These are phyloP conservation scores for Exserohilum turcica DNA, from an alignment of 2,329 filamentous ascomycete species.

Conservation along the genomic window DNA sequence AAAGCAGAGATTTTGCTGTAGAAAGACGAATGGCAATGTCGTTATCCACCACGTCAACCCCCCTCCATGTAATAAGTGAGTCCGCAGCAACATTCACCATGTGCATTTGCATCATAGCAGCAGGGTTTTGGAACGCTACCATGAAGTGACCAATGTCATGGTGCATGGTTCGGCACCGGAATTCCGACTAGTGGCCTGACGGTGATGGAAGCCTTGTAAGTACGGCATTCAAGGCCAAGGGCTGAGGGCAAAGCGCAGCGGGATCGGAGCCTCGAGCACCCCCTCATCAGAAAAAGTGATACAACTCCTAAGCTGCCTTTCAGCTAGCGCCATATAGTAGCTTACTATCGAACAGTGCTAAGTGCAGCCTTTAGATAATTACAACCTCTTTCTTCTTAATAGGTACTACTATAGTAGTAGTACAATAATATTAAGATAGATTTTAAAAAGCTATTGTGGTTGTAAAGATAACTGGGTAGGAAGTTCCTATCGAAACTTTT, in stretches of 20 bases:
- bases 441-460: no score
- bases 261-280: conserved; percentile 1
- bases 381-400: no score
- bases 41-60: neutral
- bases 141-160: conserved; percentile 1
- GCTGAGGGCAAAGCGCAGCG: neutral
- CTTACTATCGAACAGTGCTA: no score
- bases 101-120: conserved; percentile 4
- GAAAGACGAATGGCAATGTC: neutral
- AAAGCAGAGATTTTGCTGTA: neutral
- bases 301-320: no score
- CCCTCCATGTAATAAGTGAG: conserved; percentile 1
- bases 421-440: no score
- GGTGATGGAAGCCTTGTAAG: neutral
- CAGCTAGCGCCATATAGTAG: no score
- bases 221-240: neutral
- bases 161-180: conserved; percentile 5
- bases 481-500: no score
- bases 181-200: conserved; percentile 5
- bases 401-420: no score
- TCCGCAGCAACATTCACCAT: neutral
- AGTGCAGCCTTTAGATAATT: no score
- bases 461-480: no score
- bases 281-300: no score
- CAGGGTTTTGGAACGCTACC: neutral